phyloP scores from a whole-genome alignment of 192 early-diverging fungal genomes.

The Gryganskiella cystojenkinii region DNA sequence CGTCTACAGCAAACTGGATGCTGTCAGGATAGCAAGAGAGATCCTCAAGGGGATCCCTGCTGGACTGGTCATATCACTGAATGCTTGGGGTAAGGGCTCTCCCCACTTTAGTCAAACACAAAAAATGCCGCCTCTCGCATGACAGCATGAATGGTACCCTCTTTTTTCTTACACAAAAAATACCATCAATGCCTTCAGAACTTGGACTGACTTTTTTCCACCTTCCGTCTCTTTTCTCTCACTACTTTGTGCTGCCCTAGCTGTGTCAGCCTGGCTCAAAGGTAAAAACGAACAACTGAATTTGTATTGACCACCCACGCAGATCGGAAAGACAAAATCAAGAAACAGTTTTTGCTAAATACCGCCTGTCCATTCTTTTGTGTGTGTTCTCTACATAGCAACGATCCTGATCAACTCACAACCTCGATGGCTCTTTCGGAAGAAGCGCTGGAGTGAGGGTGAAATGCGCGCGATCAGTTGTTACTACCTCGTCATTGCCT shows the following conservation, averaged over 20 bases:
- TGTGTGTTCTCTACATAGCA: neutral
- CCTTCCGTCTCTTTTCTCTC: neutral
- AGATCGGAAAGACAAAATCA: neutral
- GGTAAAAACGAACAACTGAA: constrained; percentile 10
- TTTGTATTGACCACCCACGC: neutral
- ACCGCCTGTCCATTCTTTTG: neutral
- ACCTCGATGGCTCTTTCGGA: constrained; percentile 51
- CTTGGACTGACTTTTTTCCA: neutral
- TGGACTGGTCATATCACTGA: constrained; percentile 42
- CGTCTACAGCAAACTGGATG: constrained; percentile 17
- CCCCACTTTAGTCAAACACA: too few relatives aligned
- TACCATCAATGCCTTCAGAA: neutral
- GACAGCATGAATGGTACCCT: neutral
- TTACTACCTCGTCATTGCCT: constrained; percentile 47
- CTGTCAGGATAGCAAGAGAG: constrained; percentile 5
- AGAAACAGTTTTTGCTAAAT: neutral
- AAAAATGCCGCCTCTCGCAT: too few relatives aligned
- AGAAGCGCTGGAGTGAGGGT: constrained; percentile 48
- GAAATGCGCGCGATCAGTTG: constrained; percentile 52
- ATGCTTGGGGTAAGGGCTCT: constrained; percentile 44
- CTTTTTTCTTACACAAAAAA: neutral
- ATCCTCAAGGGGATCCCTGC: constrained; percentile 49
- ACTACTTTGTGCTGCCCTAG: neutral
- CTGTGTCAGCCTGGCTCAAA: constrained; percentile 51
- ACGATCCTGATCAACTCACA: constrained; percentile 53